These are phyloP conservation scores for Ustilago loliicola DNA, from an alignment of 1,284 basidiomycete species.

Conservation along the genomic window DNA sequence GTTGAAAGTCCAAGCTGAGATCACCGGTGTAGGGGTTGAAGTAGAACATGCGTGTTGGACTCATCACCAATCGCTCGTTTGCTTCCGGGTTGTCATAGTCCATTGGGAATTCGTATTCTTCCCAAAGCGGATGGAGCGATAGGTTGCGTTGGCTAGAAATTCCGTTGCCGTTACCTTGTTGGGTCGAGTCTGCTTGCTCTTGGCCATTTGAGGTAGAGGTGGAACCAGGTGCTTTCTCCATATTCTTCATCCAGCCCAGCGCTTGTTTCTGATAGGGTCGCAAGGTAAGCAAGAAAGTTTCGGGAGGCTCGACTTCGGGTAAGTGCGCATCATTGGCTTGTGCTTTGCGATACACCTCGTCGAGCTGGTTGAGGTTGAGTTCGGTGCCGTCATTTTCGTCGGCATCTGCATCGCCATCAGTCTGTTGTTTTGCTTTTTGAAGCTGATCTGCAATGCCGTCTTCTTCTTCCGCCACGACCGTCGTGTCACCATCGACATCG, in stretches of 20 bases:
- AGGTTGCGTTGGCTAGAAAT: conserved; percentile 60
- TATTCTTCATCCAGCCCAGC: conserved; percentile 92
- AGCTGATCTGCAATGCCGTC: conserved; percentile 30
- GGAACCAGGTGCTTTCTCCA: conserved; percentile 74
- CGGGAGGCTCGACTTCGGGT: conserved; percentile 84
- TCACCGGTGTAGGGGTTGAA: conserved; percentile 78
- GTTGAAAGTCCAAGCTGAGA: conserved; percentile 87
- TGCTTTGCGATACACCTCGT: conserved; percentile 76
- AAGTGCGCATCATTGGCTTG: conserved; percentile 80
- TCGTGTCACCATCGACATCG: conserved; percentile 21
- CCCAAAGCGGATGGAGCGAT: conserved; percentile 91
- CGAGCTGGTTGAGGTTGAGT: conserved; percentile 51
- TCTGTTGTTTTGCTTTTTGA: conserved; percentile 33
- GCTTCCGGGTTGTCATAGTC: conserved; percentile 55
- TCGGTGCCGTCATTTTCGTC: conserved; percentile 66
- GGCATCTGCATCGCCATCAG: conserved; percentile 29
- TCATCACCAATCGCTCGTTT: conserved; percentile 45
- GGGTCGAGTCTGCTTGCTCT: conserved; percentile 8
- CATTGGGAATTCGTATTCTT: conserved; percentile 76
- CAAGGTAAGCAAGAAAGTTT: conserved; percentile 83
- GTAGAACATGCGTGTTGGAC: conserved; percentile 50
- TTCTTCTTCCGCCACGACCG: conserved; percentile 2
- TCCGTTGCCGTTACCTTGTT: conserved; percentile 14
- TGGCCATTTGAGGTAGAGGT: not conserved
- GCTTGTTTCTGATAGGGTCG: conserved; percentile 94